phyloP scores from a whole-genome alignment of 1,284 basidiomycete genomes.

The Austropuccinia psidii region DNA sequence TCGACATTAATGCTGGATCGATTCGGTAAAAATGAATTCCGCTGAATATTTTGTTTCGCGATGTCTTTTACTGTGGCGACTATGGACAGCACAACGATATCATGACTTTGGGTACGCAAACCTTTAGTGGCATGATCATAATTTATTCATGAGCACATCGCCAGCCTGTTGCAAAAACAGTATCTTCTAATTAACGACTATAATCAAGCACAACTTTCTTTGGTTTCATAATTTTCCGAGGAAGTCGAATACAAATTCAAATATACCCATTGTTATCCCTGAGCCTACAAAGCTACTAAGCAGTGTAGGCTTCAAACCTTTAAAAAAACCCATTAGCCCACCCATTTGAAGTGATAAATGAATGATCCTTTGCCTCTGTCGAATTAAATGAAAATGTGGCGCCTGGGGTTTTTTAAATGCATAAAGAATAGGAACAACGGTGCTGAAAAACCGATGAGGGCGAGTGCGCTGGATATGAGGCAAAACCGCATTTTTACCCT shows the following conservation, averaged over 20 bases:
- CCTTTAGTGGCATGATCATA: too few relatives aligned
- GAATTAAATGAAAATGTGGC: not conserved
- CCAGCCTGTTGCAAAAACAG: too few relatives aligned
- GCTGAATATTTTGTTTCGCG: too few relatives aligned
- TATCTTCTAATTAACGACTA: too few relatives aligned
- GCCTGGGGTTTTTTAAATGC: not conserved
- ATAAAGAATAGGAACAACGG: slow-evolving; percentile 32
- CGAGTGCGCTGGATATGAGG: slow-evolving; percentile 40
- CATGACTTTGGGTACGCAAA: too few relatives aligned
- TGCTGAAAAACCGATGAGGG: slow-evolving; percentile 37
- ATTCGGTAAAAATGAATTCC: too few relatives aligned
- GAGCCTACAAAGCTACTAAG: slow-evolving; percentile 43
- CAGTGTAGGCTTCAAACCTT: slow-evolving; percentile 41
- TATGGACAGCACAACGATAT: too few relatives aligned
- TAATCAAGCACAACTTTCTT: too few relatives aligned
- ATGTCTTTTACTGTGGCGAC: too few relatives aligned
- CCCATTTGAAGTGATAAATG: slow-evolving; percentile 33
- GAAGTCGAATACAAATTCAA: slow-evolving; percentile 33
- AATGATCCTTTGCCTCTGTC: slow-evolving; percentile 5
- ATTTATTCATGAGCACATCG: too few relatives aligned
- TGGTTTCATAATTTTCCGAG: slow-evolving; percentile 28
- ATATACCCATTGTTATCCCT: slow-evolving; percentile 43
- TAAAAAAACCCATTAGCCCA: slow-evolving; percentile 40
- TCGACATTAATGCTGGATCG: too few relatives aligned
- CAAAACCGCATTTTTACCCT: slow-evolving; percentile 26